Evolutionary conservation across 139 green algal species (phyloP), one percentile per base, ranked within the genome.

Genomic region (Mesotaenium endlicherianum): DNA sequence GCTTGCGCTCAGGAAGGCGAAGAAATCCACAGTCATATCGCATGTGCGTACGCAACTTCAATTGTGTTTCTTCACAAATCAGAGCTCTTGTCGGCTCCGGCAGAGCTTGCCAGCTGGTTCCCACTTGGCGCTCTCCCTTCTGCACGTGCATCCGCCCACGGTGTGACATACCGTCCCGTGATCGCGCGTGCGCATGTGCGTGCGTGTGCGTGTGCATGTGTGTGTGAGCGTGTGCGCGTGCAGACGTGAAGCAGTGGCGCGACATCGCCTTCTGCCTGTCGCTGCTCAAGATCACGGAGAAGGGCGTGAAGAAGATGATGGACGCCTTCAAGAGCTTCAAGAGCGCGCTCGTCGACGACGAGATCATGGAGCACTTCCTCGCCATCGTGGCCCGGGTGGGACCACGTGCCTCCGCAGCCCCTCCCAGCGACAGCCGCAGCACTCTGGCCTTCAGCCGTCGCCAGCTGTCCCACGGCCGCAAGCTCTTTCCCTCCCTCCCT

Each of bases 251-350:
- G 39, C 89, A 95, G 83, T 95, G 92, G 94, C 91, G 91, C 47
- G 86, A 92, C 71, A 87, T 98, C 36, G 94, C 93, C n/a, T 96
- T 93, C 87, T 97, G 94, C 89, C 80, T 98, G 5, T 85, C 74
- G 0, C 89, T 93, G 89, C 86, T 98, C 59, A 88, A 76, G 0
- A 88, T 95, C 81, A 94, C 84, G 16, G 95, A 98, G 45, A 97
- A 96, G 86, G 93, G 91, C 6, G 58, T 96, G 79, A 90, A 91
- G 40, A 88, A 87, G 34, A 77, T 97, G 64, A 89, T 89, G 41
- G 95, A 98, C 41, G 59, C 81, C 20, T 90, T 94, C 45, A 90
- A 90, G 36, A 77, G 77, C 64, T 98, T 96, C 92, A 94, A 94
- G 82, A 87, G 92, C 43, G 81, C 90, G 26, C 89, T 98, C 60